Base-by-base conservation (phyloP, 169 alveolate genomes). In the Plasmodium blacklocki region DNA sequence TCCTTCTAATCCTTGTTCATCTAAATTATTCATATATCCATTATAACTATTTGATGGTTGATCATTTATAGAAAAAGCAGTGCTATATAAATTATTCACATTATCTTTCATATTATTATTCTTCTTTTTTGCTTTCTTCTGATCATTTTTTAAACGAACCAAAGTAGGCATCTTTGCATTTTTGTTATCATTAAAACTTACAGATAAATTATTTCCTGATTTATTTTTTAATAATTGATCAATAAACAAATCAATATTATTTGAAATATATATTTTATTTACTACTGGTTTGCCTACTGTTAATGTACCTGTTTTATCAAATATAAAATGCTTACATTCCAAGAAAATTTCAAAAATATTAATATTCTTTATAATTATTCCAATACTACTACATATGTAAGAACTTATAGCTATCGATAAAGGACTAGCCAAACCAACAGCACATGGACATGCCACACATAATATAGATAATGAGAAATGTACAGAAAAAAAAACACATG, bases 361-460 rank as follows among this genome's bases (percentile, higher is more conserved):
- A 52, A 80, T 80, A 80, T 80, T 80, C 32, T 80, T 80, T 67
- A 80, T 67, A 54, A 80, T 80, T 29, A 80, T 68, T 23, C 90
- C 90, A 52, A 80, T 80, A 49, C 29, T 80, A 45, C 90, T 80
- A 29, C 90, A 80, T 54, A 80, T 80, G 26, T 80, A 80, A 18
- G 90, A 67, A 58, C 90, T 80, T 26, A 80, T 80, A 29, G 90
- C 83, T 29, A 80, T 80, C 45, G 90, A 80, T 18, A 80, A 60
- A 7, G 90, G 90, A 45, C 90, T 80, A 47, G 90, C 90, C 45
- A 80, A 49, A n/a, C 90, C 83, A 1, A 80, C 90, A n/a, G 90
- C 90, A 80, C 90, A 80, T 18, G 90, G 90, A 26, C 90, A 80
- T 18, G 90, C 90, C 23, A 80, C 90, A 68, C 90, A 80, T 67